Percentiles rank a stretch among this genome's conserved stretches.
Conservation (phyloP, 208 protist genomes). For the Herpetomonas tarakana region DNA sequence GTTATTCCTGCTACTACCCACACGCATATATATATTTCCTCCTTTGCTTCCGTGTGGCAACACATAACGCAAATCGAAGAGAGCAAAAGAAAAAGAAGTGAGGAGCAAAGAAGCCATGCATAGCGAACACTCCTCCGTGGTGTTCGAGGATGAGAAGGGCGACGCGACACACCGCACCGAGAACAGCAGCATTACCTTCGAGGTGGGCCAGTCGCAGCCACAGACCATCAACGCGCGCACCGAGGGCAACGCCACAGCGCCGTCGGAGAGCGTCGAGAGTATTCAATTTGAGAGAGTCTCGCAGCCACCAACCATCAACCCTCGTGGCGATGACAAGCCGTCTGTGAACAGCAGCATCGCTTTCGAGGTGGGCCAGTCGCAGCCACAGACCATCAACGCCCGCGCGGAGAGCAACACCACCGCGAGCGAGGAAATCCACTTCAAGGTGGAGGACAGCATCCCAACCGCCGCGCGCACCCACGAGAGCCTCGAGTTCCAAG, state of each 20-base stretch:
- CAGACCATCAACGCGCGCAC: not conserved
- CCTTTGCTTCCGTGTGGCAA: too few relatives aligned
- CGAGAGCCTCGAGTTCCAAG: conserved; percentile 17
- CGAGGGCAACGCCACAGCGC: too few relatives aligned
- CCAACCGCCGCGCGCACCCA: conserved; percentile 7
- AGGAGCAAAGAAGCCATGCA: conserved; percentile 3
- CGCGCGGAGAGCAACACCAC: not conserved
- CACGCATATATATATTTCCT: too few relatives aligned
- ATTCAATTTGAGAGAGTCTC: too few relatives aligned
- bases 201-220: not conserved
- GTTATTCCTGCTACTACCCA: too few relatives aligned
- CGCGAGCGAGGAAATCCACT: conserved; percentile 17
- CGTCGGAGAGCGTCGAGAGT: too few relatives aligned
- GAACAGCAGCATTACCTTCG: conserved; percentile 15
- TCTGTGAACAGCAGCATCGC: too few relatives aligned
- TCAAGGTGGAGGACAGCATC: conserved; percentile 7
- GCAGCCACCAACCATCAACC: too few relatives aligned
- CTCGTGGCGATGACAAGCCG: not conserved
- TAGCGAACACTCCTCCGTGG: conserved; percentile 16
- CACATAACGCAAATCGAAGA: too few relatives aligned
- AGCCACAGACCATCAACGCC: not conserved
- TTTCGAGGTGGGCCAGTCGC: not conserved
- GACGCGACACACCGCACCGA: not conserved
- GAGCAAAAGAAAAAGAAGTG: conserved; percentile 10
- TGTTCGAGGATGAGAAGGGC: conserved; percentile 12